Percentiles rank a stretch among this genome's conserved stretches.
These are phyloP conservation scores for Diaporthe sp. DNA, from an alignment of 2,329 filamentous ascomycete genomes.

Conservation along the genomic window DNA sequence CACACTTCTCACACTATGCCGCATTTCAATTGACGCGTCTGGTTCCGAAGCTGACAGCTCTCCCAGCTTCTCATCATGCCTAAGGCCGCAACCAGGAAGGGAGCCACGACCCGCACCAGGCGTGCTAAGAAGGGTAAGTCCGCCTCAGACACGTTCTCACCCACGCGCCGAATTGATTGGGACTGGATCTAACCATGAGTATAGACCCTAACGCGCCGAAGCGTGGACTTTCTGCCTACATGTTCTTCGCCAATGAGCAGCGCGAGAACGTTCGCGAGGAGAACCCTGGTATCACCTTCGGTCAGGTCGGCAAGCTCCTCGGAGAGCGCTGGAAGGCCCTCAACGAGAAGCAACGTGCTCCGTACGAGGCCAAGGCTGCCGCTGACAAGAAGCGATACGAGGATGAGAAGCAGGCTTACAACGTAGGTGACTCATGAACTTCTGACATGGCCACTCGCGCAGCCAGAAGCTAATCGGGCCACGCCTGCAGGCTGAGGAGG, in stretches of 20 bases:
- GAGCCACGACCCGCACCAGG: constrained; percentile 57
- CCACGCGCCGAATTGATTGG: background rate
- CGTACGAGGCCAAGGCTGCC: constrained; percentile 97
- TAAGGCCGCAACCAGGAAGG: constrained; percentile 69
- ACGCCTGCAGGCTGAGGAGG: constrained; percentile 63
- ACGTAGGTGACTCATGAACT: constrained; percentile 66
- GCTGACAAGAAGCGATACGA: constrained; percentile 99
- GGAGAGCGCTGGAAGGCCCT: constrained; percentile 99
- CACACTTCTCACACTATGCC: background rate
- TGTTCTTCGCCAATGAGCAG: constrained; percentile 99
- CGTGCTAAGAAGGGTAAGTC: constrained; percentile 62
- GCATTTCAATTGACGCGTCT: background rate
- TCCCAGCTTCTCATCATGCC: constrained; percentile 61
- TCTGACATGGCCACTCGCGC: constrained; percentile 34
- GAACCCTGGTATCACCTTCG: constrained; percentile 97
- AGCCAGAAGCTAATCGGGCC: constrained; percentile 42
- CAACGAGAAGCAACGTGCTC: constrained; percentile 89
- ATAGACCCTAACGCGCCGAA: constrained; percentile 97
- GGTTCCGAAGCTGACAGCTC: constrained; percentile 41
- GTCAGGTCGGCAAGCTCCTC: constrained; percentile 97
- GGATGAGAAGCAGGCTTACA: constrained; percentile 95
- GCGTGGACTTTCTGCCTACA: constrained; percentile 99
- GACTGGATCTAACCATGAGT: constrained; percentile 20
- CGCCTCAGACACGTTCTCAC: background rate
- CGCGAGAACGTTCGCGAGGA: constrained; percentile 98